Percentiles rank a stretch among this genome's conserved stretches.
These are phyloP conservation scores for Neurospora sp. DNA, from an alignment of 495 filamentous ascomycete genomes.

Conservation along the genomic window DNA sequence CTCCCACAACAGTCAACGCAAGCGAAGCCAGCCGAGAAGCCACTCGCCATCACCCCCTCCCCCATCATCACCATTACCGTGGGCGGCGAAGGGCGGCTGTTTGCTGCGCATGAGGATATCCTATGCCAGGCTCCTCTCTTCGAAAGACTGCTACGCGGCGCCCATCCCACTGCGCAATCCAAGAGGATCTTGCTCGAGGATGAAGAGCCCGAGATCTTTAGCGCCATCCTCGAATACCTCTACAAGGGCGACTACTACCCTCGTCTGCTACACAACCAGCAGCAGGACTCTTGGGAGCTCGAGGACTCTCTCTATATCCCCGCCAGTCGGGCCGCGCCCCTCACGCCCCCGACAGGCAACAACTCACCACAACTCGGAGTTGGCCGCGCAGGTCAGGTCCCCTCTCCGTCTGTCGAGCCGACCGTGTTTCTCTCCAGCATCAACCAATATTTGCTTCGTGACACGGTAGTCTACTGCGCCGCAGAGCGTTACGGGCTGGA, in stretches of 20 bases:
- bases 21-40: constrained; percentile 36
- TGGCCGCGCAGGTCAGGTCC: constrained; percentile 38
- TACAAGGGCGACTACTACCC: constrained; percentile 94
- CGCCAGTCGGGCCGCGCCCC: constrained; percentile 16
- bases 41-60: constrained; percentile 36
- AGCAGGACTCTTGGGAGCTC: constrained; percentile 59
- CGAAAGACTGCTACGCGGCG: constrained; percentile 46
- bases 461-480: constrained; percentile 87
- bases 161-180: constrained; percentile 49
- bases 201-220: constrained; percentile 84
- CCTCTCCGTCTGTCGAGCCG: constrained; percentile 48
- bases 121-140: constrained; percentile 79
- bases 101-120: constrained; percentile 85
- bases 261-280: constrained; percentile 58
- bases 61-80: constrained; percentile 79
- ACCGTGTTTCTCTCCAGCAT: constrained; percentile 59
- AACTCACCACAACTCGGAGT: constrained; percentile 29
- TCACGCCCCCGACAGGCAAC: constrained; percentile 27
- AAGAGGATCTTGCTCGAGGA: constrained; percentile 70
- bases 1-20: constrained; percentile 19
- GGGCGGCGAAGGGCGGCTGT: constrained; percentile 71
- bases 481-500: constrained; percentile 78
- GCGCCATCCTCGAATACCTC: constrained; percentile 81
- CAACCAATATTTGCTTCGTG: constrained; percentile 64
- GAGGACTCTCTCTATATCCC: constrained; percentile 41